These are phyloP conservation scores for Chaetomiaceae sp. DNA, from an alignment of 2,329 filamentous ascomycete species.

Conservation along the genomic window DNA sequence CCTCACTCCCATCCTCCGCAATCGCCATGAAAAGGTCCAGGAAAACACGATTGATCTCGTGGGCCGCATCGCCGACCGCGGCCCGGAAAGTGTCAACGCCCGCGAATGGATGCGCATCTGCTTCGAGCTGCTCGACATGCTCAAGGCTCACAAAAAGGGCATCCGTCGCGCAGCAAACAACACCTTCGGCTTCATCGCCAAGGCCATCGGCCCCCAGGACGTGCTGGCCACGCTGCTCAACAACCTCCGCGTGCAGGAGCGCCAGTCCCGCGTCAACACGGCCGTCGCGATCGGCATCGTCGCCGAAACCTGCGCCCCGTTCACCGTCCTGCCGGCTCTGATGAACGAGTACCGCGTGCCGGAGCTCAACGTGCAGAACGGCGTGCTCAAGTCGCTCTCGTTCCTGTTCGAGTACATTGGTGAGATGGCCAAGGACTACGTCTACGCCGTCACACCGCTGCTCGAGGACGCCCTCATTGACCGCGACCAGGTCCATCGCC, in stretches of 20 bases:
- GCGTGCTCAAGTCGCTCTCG: conserved; percentile 91
- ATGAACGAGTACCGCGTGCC: conserved; percentile 99
- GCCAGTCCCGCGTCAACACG: conserved; percentile 96
- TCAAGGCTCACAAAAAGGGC: conserved; percentile 99
- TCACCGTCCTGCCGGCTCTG: conserved; percentile 94
- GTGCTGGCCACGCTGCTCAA: conserved; percentile 92
- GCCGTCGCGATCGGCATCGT: conserved; percentile 98
- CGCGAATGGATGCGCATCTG: conserved; percentile 99
- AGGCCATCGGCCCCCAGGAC: conserved; percentile 96
- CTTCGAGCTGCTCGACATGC: conserved; percentile 97
- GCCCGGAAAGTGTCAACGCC: conserved; percentile 92
- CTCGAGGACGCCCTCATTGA: conserved; percentile 97
- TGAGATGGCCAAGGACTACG: conserved; percentile 99
- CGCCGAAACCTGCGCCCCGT: conserved; percentile 95
- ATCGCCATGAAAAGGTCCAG: conserved; percentile 98
- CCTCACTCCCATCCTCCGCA: conserved; percentile 94
- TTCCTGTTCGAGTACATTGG: conserved; percentile 99
- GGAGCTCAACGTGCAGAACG: conserved; percentile 97
- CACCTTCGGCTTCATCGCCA: conserved; percentile 98
- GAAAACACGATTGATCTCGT: conserved; percentile 99
- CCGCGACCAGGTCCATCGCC: conserved; percentile 93
- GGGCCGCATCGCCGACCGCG: conserved; percentile 94
- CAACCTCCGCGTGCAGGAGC: conserved; percentile 94
- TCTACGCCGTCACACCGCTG: conserved; percentile 93
- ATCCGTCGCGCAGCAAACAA: conserved; percentile 98